Percentiles rank a stretch among this genome's conserved stretches.
These are phyloP conservation scores for Karstenula rhodostoma DNA, from an alignment of 2,329 filamentous ascomycete species.

Conservation along the genomic window DNA sequence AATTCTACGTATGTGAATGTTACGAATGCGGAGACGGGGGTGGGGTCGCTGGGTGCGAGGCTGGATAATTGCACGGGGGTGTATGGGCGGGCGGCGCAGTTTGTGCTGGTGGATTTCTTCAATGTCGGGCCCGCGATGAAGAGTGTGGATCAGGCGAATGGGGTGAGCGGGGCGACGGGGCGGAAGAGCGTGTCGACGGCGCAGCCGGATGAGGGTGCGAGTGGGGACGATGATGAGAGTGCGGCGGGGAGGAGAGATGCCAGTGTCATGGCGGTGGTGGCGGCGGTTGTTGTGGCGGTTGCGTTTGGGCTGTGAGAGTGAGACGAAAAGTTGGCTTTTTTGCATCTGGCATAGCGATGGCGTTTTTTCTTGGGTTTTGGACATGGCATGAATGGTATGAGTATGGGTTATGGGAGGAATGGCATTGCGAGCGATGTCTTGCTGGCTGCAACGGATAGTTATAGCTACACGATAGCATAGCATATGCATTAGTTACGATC, in stretches of 20 bases:
- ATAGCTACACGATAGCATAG: not conserved
- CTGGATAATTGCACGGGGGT: conserved; percentile 56
- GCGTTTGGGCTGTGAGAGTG: conserved; percentile 33
- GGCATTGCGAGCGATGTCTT: not conserved
- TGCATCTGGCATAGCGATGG: conserved; percentile 29
- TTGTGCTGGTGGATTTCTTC: conserved; percentile 82
- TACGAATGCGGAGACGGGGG: conserved; percentile 71
- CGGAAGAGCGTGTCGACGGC: conserved; percentile 34
- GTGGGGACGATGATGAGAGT: conserved; percentile 3
- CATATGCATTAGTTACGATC: conserved; percentile 1
- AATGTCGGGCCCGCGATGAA: conserved; percentile 74
- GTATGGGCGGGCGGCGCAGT: conserved; percentile 73
- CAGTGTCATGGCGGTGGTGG: conserved; percentile 38
- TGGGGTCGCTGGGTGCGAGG: conserved; percentile 59
- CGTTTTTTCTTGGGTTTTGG: conserved; percentile 18
- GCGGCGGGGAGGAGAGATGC: conserved; percentile 28
- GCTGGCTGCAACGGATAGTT: not conserved
- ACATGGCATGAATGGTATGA: not conserved
- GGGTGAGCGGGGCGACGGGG: conserved; percentile 49
- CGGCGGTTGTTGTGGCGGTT: conserved; percentile 41
- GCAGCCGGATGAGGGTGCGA: conserved; percentile 20
- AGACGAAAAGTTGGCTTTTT: not conserved
- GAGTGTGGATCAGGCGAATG: conserved; percentile 76
- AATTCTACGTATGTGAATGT: conserved; percentile 62
- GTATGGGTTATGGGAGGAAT: not conserved